Evolutionary conservation across 1,284 basidiomycete species (phyloP).

Genomic region (Phylloboletellus chloephorus): DNA sequence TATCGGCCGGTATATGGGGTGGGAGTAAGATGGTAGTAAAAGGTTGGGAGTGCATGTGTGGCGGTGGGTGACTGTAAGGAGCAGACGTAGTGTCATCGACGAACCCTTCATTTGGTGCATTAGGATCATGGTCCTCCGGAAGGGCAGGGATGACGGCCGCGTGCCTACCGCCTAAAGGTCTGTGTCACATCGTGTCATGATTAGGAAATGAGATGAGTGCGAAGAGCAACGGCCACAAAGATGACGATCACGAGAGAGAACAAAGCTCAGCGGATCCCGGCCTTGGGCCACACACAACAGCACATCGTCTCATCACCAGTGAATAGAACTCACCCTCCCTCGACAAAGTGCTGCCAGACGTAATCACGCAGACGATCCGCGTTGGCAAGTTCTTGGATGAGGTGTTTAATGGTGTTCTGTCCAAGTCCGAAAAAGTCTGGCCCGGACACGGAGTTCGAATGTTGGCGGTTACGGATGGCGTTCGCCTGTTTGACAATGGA

Average conservation of each 20-base stretch:
- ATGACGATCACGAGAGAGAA: slow-evolving; percentile 12
- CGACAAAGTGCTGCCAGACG: slow-evolving; percentile 76
- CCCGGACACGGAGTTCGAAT: slow-evolving; percentile 77
- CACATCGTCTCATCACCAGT: slow-evolving; percentile 12
- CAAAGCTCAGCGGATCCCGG: slow-evolving; percentile 7
- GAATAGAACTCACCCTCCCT: slow-evolving; percentile 62
- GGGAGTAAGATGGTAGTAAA: slow-evolving; percentile 32
- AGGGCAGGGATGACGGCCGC: slow-evolving; percentile 72
- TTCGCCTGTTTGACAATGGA: slow-evolving; percentile 75
- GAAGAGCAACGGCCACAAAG: slow-evolving; percentile 21
- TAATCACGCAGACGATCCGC: slow-evolving; percentile 68
- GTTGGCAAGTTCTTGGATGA: slow-evolving; percentile 72
- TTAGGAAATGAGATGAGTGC: slow-evolving; percentile 24
- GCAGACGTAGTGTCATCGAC: slow-evolving; percentile 21
- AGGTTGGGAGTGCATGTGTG: slow-evolving; percentile 23
- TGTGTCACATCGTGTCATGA: slow-evolving; percentile 37
- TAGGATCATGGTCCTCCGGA: slow-evolving; percentile 61
- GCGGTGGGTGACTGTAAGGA: slow-evolving; percentile 21
- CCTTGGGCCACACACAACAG: slow-evolving; percentile 12
- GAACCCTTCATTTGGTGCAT: slow-evolving; percentile 34
- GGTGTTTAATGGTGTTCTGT: slow-evolving; percentile 79
- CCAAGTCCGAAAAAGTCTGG: slow-evolving; percentile 81
- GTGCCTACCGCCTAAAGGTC: slow-evolving; percentile 69
- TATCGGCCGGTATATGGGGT: slow-evolving; percentile 23
- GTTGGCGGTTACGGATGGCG: slow-evolving; percentile 67